Percentiles rank a stretch among this genome's conserved stretches.
Evolutionary conservation across 495 filamentous ascomycete species (phyloP).

Genomic region (Talaromyces liani): DNA sequence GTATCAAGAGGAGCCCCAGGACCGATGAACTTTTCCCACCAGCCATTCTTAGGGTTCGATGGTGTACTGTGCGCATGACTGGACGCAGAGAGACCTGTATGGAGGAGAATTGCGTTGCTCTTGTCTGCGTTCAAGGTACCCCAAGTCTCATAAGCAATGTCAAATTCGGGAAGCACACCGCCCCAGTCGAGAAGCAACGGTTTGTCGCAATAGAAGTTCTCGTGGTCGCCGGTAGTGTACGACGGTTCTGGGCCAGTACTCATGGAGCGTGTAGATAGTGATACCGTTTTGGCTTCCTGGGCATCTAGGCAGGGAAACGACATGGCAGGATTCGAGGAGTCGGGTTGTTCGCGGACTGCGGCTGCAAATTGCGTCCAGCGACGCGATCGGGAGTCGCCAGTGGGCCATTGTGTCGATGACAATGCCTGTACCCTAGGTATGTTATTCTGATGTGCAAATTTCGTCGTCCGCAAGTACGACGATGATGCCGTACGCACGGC

Average conservation of each 20-base stretch:
- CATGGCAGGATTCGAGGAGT: constrained; percentile 80
- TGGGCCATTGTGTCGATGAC: background rate
- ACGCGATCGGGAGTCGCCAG: background rate
- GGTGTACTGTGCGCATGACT: constrained; percentile 90
- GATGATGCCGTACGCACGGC: constrained; percentile 1
- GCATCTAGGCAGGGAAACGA: constrained; percentile 94
- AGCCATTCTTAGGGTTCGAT: constrained; percentile 79
- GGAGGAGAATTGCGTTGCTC: constrained; percentile 86
- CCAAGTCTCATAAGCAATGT: constrained; percentile 93
- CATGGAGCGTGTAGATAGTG: constrained; percentile 63
- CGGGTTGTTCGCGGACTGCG: constrained; percentile 7
- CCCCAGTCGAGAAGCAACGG: constrained; percentile 90
- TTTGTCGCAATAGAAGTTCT: constrained; percentile 61
- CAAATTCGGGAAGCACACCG: constrained; percentile 75
- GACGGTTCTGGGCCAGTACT: constrained; percentile 82
- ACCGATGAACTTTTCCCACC: constrained; percentile 99
- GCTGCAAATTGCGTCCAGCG: background rate
- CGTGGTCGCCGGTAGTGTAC: constrained; percentile 81
- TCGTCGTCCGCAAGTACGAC: background rate
- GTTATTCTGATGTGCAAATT: background rate
- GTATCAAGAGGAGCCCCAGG: constrained; percentile 83
- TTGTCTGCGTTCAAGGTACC: constrained; percentile 71
- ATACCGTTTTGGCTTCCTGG: constrained; percentile 74
- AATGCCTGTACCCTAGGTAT: background rate
- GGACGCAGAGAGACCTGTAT: constrained; percentile 91